Evolutionary conservation across 345 rosid genomes (phyloP), one percentile per base, ranked within the genome.

Genomic region (Syzygium jambos): DNA sequence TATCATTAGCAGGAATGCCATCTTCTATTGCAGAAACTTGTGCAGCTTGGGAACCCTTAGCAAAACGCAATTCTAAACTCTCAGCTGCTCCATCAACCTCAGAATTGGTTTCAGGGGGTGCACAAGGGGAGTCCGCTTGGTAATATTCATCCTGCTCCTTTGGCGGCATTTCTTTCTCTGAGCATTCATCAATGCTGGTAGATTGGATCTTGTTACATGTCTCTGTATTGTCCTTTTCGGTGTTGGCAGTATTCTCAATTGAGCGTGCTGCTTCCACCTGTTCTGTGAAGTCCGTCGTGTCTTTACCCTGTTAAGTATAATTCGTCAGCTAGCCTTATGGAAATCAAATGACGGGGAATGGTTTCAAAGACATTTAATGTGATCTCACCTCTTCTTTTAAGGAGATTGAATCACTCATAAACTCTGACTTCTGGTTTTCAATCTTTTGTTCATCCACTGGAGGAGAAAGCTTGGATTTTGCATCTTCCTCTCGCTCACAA

Each of bases 221-320:
- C 65, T 91, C 88, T 89, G 29, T 57, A 51, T 87, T 63, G 43
- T 52, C 88, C 85, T 61, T 30, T 57, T 52, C n/a, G 41, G 86
- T 85, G 43, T 85, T 54, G 61, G 73, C 82, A 57, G 13, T 90
- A 85, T 52, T 85, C 85, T 52, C 89, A 53, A 41, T n/a, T 22
- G 87, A 89, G 85, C 29, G 19, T 34, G 86, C 87, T 82, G 78
- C 89, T 86, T 90, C 91, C 25, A 52, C 78, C 38, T 84, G 78
- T 86, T 92, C 89, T 52, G 61, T 61, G 53, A 68, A 46, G 51
- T 51, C 22, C 41, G 6, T 86, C 52, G 3, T 25, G 23, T 86
- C 56, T 22, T 43, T 29, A 41, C 41, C 87, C 87, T 86, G 82
- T 30, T n/a, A 5, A 73, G 46, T 73, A 73, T 73, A 73, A 17